phyloP scores from a whole-genome alignment of 2,329 filamentous ascomycete genomes.

The Colletotrichum orbiculare region DNA sequence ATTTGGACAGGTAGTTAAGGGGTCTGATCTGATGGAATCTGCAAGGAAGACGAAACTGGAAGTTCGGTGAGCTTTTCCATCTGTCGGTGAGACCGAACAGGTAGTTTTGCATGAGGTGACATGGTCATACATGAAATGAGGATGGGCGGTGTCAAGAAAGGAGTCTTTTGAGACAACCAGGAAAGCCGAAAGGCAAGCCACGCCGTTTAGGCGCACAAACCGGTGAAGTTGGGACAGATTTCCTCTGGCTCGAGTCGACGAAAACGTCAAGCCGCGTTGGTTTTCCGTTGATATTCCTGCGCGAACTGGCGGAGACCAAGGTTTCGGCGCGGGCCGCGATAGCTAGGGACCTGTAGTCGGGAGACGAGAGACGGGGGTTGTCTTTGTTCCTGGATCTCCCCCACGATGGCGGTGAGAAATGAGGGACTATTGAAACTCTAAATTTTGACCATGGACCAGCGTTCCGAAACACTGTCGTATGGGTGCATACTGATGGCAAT shows the following conservation, averaged over 20 bases:
- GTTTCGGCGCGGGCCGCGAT: conserved; percentile 24
- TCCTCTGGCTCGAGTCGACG: conserved; percentile 4
- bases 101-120: no score
- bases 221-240: no score
- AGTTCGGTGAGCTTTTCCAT: conserved; percentile 1
- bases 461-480: no score
- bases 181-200: not conserved
- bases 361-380: not conserved
- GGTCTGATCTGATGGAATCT: not conserved
- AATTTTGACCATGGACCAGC: not conserved
- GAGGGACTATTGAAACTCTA: not conserved
- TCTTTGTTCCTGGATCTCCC: not conserved
- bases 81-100: not conserved
- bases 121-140: not conserved
- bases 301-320: not conserved
- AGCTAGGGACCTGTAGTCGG: no score
- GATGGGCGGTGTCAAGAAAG: not conserved
- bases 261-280: not conserved
- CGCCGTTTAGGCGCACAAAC: not conserved
- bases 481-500: no score
- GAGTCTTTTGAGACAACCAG: not conserved
- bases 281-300: not conserved
- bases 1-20: not conserved
- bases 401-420: not conserved
- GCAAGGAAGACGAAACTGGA: conserved; percentile 3